A percentile compares a stretch with the other conserved stretches of the same genome.
phyloP scores from a whole-genome alignment of 2,329 filamentous ascomycete genomes.

The Aspergillus viridinutans region DNA sequence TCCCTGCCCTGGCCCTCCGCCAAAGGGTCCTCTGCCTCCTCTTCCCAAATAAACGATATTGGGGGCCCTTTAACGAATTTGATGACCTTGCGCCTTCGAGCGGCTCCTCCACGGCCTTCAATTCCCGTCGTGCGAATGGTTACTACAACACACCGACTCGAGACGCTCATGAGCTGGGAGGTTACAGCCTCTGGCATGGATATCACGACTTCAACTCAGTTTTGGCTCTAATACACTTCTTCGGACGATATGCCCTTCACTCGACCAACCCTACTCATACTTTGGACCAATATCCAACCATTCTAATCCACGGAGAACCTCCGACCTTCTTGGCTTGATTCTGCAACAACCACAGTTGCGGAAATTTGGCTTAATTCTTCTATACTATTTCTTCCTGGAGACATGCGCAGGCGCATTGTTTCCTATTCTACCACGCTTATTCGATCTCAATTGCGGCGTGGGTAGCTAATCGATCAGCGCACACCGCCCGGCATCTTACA shows the following conservation, averaged over 20 bases:
- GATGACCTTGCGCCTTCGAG: slow-evolving; percentile 27
- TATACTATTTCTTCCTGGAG: slow-evolving; percentile 12
- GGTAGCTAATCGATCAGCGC: slow-evolving; percentile 8
- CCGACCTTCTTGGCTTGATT: not conserved
- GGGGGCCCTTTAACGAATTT: slow-evolving; percentile 25
- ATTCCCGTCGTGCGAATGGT: slow-evolving; percentile 3
- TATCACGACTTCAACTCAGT: slow-evolving; percentile 29
- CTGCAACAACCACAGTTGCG: not conserved
- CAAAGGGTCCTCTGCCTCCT: slow-evolving; percentile 37
- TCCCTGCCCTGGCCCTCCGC: slow-evolving; percentile 37
- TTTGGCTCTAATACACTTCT: slow-evolving; percentile 6
- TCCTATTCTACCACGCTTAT: slow-evolving; percentile 12
- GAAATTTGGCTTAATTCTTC: not conserved
- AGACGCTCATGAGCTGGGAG: slow-evolving; percentile 18
- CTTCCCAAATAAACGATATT: slow-evolving; percentile 32
- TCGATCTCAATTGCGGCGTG: slow-evolving; percentile 9
- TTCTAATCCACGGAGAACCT: slow-evolving; percentile 6
- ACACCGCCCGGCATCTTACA: not conserved
- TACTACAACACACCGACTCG: slow-evolving; percentile 8
- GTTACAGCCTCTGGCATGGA: slow-evolving; percentile 23
- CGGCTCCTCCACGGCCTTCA: slow-evolving; percentile 21
- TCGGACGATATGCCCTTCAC: not conserved
- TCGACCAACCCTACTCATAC: not conserved
- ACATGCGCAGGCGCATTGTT: slow-evolving; percentile 16
- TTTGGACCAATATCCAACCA: not conserved